Base-by-base conservation (phyloP, 257 asterid genomes). In the Anisodus tanguticus region DNA sequence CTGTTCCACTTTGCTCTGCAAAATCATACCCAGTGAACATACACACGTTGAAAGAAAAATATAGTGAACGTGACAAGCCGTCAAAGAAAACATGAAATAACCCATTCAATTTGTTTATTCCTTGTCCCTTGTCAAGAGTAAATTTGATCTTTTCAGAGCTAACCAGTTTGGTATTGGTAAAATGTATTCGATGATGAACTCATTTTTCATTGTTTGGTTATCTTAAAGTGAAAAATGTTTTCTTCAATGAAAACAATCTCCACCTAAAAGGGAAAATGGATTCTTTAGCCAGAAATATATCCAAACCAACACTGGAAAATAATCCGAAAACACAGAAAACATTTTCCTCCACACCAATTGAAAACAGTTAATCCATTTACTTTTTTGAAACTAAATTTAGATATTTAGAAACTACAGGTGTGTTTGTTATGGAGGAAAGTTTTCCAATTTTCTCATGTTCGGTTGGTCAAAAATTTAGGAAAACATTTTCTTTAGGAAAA, bases 1-100 rank as follows among this genome's bases (percentile, higher is more conserved):
- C 64, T 88, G 88, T 79, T 88, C 84, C 62, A 90, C 55, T 83
- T 87, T 91, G 64, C 85, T 89, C 98, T 94, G 93, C 76, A 82
- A 88, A 85, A 57, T 39, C 10, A 53, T 43, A 74, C 47, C 78
- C 70, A 58, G 9, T 3, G 67, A n/a, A 45, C 76, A 77, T 64
- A 70, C 79, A 70, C 1, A 26, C 16, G 4, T 26, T 37, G 43
- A 31, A 0, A 78, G 66, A 66, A 82, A 26, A 51, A 81, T 68
- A 10, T n/a, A 82, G 17, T 39, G 10, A 83, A 45, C 58, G 9
- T 71, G 31, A 43, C 58, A 71, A 71, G 2, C 58, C 8, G 39
- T 71, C 58, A 71, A 72, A 47, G 41, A 19, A 72, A 47, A 47
- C 39, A 19, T 72, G 41, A 19, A 45, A 72, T 47, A n/a, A 49